Percentiles rank a stretch among this genome's conserved stretches.
These are phyloP conservation scores for Microdochium bolleyi DNA, from an alignment of 2,329 filamentous ascomycete genomes.

Conservation along the genomic window DNA sequence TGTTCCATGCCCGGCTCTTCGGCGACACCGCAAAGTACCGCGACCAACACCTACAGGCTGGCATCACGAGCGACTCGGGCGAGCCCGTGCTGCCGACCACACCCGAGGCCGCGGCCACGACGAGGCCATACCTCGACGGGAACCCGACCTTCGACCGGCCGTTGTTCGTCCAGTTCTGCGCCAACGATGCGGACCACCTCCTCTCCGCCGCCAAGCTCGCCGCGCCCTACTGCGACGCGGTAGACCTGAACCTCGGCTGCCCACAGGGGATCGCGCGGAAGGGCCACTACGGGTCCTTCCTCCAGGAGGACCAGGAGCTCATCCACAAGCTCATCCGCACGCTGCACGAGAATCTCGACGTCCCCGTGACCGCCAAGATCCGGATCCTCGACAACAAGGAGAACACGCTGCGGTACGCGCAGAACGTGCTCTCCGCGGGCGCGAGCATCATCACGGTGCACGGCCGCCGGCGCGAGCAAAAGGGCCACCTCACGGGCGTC, in stretches of 20 bases:
- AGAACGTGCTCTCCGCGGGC: conserved; percentile 77
- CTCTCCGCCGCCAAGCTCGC: conserved; percentile 72
- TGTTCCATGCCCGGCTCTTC: conserved; percentile 92
- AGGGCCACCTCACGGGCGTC: conserved; percentile 88
- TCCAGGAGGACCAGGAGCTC: conserved; percentile 86
- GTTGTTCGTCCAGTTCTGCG: conserved; percentile 94
- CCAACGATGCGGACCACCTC: conserved; percentile 74
- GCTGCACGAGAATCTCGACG: conserved; percentile 67
- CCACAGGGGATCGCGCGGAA: conserved; percentile 90
- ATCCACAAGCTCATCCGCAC: conserved; percentile 76
- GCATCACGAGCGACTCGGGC: conserved; percentile 7
- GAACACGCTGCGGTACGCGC: conserved; percentile 80
- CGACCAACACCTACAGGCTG: conserved; percentile 70
- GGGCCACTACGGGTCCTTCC: conserved; percentile 86
- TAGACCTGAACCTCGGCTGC: conserved; percentile 92
- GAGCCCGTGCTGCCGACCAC: conserved; percentile 22
- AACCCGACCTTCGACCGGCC: conserved; percentile 79
- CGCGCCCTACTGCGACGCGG: conserved; percentile 83
- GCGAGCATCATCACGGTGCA: conserved; percentile 93
- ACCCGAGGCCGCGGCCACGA: conserved; percentile 20
- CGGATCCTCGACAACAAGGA: conserved; percentile 81
- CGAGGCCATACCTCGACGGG: conserved; percentile 65
- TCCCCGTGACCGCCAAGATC: conserved; percentile 94
- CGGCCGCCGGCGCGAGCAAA: conserved; percentile 81
- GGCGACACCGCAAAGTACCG: conserved; percentile 70